phyloP scores from a whole-genome alignment of 345 rosid species.

The Rubroshorea leprosula region DNA sequence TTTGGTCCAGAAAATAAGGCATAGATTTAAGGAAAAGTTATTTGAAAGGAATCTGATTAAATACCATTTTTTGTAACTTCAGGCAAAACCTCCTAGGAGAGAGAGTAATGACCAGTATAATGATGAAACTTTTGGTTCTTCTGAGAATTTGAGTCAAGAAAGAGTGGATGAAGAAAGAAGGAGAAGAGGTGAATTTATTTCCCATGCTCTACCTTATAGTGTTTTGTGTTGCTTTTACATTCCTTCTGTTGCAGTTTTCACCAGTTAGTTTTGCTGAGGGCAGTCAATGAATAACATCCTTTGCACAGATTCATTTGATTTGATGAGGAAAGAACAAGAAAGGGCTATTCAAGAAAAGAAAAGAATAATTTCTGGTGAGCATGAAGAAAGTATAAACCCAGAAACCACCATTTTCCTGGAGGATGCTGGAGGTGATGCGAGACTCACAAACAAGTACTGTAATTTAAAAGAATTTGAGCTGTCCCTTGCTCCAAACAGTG shows the following conservation, averaged over 20 bases:
- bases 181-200: slow-evolving; percentile 21
- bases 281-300: slow-evolving; percentile 5
- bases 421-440: slow-evolving; percentile 9
- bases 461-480: slow-evolving; percentile 1
- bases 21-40: too few species aligned
- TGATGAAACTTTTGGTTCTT: slow-evolving; percentile 19
- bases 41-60: too few species aligned
- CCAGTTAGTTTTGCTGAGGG: not conserved
- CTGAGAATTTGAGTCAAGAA: slow-evolving; percentile 8
- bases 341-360: slow-evolving; percentile 18
- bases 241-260: not conserved
- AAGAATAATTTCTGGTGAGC: slow-evolving; percentile 14
- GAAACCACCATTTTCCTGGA: slow-evolving; percentile 3
- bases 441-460: slow-evolving; percentile 1
- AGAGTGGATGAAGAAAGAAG: slow-evolving; percentile 21
- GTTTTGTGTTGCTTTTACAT: slow-evolving; percentile 4
- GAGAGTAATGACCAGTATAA: slow-evolving; percentile 16
- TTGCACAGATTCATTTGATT: slow-evolving; percentile 22
- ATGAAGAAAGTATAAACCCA: slow-evolving; percentile 22
- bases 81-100: slow-evolving; percentile 19
- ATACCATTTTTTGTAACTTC: slow-evolving; percentile 12
- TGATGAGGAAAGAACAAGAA: slow-evolving; percentile 21
- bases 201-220: slow-evolving; percentile 2
- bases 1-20: too few species aligned
- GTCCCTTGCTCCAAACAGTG: slow-evolving; percentile 3